Base-by-base conservation (phyloP, 768 basidiomycete genomes). In the Leucogyrophana mollusca region DNA sequence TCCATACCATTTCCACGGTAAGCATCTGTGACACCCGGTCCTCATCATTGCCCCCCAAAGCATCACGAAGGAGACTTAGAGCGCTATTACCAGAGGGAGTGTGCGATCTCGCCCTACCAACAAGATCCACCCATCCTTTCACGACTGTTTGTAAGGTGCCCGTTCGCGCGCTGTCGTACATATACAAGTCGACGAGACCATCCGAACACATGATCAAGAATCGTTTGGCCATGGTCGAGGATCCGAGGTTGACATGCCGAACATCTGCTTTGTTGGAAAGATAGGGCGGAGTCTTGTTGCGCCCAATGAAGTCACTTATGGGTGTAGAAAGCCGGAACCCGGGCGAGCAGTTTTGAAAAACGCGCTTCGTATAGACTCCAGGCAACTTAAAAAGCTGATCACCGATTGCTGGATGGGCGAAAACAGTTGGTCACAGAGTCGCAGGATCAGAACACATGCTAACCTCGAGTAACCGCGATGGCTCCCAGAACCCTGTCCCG, bases 361-460 rank as follows among this genome's bases (percentile, higher is more conserved):
- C 61, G 10, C 70, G 69, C 10, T 68, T 53, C 14, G 78, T 76
- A 55, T 77, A 81, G 8, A 69, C 43, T 1, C 61, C 43, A 7
- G 79, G 79, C 2, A 81, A 64, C 54, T 81, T 80, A 68, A 78
- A 82, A 3, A 67, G 54, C 43, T 72, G 73, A 56, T 82, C 79
- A 7, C 80, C 80, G 39, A 81, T 55, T 11, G 79, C 79, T 82
- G 45, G 21, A 30, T 7, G 34, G 23, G 5, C 36, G 13, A 38
- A 9, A 43, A 35, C 40, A 32, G 34, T 14, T 11, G 36, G 20
- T n/a, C 13, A 17, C 23, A 18, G 16, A 17, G 2, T 34, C 4
- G 23, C 24, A 36, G 9, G 23, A 35, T 25, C 13, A 22, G 17
- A 24, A 33, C 25, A 22, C 25, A 3, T 18, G 59, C 69, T 39